Base-by-base conservation (phyloP, 805 yeast species). In the Cyberlindnera mrakii region DNA sequence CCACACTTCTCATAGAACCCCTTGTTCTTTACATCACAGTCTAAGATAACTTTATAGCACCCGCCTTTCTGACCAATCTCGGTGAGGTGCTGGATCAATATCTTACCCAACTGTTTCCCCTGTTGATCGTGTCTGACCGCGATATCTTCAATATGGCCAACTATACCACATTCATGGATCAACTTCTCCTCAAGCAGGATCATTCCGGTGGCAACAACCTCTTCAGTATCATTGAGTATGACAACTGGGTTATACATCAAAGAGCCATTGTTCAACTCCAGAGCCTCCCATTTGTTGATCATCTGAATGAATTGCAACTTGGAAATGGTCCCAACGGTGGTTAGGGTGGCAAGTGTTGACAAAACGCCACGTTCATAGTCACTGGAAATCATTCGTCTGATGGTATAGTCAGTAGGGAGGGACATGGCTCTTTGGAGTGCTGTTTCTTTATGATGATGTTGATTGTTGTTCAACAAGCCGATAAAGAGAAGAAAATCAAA, bases 131-230 rank as follows among this genome's bases (percentile, higher is more conserved):
- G 59, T 16, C 79, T 71, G 4, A 91, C 95, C 1, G 97, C 83
- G 47, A 91, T 91, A 60, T 91, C 99, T 58, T 91, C 99, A 49
- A 91, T 84, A 65, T 91, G 98, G 2, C 98, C 98, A 5, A 87
- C 95, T 41, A 73, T 63, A 0, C 96, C 95, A 60, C 93, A 80
- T 33, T 68, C 77, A 64, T 91, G 99, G 49, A 93, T 88, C 49
- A 83, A 65, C 62, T 91, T 91, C 39, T 73, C 74, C 62, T 91
- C 99, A 7, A 93, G 68, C 10, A 93, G 55, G 13, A 91, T 65
- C 60, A 84, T 80, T 0, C 98, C 98, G 0, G 89, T 78, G 4
- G 95, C 96, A 0, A 86, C 95, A 10, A 89, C 77, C 5, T 53
- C 54, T 8, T 73, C 78, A 0, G 44, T 32, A 3, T 61, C 51